A percentile compares a stretch with the other conserved stretches of the same genome.
Evolutionary conservation across 371 early-diverging fungal genomes (phyloP).

Genomic region (Actinomucor elegans): DNA sequence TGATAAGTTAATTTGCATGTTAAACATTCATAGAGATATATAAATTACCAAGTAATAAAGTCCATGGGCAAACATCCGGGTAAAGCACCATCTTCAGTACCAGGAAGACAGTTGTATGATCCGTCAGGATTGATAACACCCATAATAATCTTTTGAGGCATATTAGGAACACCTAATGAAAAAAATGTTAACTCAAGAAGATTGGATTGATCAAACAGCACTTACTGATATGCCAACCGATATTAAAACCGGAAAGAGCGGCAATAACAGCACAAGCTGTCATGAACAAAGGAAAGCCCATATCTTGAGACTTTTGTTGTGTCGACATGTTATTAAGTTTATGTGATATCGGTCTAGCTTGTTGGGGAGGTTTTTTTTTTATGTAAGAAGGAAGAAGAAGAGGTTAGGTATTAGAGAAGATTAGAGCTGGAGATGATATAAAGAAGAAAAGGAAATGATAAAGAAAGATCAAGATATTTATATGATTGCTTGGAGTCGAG

Average conservation of each 20-base stretch:
- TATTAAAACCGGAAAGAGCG: slow-evolving; percentile 40
- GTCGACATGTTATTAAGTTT: slow-evolving; percentile 12
- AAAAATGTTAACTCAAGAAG: not conserved
- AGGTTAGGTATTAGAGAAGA: not conserved
- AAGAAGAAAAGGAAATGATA: slow-evolving; percentile 5
- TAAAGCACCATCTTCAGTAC: too few species aligned
- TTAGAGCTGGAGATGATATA: slow-evolving; percentile 1
- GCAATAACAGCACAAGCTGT: slow-evolving; percentile 35
- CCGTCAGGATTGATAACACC: not conserved
- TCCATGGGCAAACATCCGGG: slow-evolving; percentile 47
- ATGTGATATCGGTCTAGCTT: not conserved
- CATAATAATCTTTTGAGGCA: slow-evolving; percentile 37
- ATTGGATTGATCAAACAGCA: not conserved
- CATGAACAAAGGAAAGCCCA: slow-evolving; percentile 39
- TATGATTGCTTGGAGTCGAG: not conserved
- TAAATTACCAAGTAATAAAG: slow-evolving; percentile 27
- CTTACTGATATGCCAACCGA: slow-evolving; percentile 46
- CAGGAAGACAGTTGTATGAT: slow-evolving; percentile 28
- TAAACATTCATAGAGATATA: not conserved
- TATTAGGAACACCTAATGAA: slow-evolving; percentile 42
- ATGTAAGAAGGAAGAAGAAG: not conserved
- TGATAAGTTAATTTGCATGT: not conserved
- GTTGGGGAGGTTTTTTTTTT: slow-evolving; percentile 5
- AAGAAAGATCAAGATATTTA: slow-evolving; percentile 2
- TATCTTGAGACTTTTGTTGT: slow-evolving; percentile 32